A percentile compares a stretch with the other conserved stretches of the same genome.
Evolutionary conservation across 2,329 filamentous ascomycete species (phyloP).

Genomic region (Claviceps spartinae): DNA sequence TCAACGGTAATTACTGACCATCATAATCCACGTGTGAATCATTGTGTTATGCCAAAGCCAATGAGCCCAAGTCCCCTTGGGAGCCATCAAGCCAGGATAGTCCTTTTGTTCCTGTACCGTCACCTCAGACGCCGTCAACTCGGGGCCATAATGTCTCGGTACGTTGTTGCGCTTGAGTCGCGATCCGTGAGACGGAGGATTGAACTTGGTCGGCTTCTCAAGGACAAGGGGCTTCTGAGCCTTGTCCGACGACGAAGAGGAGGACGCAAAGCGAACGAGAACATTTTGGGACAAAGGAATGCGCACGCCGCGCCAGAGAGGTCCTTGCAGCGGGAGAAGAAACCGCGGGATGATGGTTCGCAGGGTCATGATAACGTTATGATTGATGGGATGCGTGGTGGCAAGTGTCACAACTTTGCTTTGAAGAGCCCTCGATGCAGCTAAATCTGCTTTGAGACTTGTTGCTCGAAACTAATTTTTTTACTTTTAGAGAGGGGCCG

Average conservation of each 20-base stretch:
- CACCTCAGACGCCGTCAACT: conserved; percentile 51
- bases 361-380: conserved; percentile 26
- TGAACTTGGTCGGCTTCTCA: conserved; percentile 79
- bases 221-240: conserved; percentile 50
- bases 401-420: neutral
- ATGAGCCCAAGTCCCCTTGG: conserved; percentile 66
- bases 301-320: conserved; percentile 36
- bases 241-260: conserved; percentile 2
- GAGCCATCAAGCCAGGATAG: conserved; percentile 84
- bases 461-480: no score
- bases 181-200: conserved; percentile 77
- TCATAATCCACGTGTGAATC: conserved; percentile 71
- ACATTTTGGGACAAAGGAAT: conserved; percentile 23
- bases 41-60: conserved; percentile 68
- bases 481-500: neutral
- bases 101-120: conserved; percentile 52
- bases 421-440: neutral
- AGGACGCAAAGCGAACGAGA: conserved; percentile 22
- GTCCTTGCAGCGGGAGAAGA: conserved; percentile 48
- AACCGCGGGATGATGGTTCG: conserved; percentile 49
- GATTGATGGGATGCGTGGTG: neutral
- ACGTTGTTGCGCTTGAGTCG: conserved; percentile 42
- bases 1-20: conserved; percentile 40
- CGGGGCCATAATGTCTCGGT: conserved; percentile 62
- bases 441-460: no score